Percentiles rank a stretch among this genome's conserved stretches.
Conservation (phyloP, 176 grass and related monocot genomes). For the maize (Zea mays) region DNA sequence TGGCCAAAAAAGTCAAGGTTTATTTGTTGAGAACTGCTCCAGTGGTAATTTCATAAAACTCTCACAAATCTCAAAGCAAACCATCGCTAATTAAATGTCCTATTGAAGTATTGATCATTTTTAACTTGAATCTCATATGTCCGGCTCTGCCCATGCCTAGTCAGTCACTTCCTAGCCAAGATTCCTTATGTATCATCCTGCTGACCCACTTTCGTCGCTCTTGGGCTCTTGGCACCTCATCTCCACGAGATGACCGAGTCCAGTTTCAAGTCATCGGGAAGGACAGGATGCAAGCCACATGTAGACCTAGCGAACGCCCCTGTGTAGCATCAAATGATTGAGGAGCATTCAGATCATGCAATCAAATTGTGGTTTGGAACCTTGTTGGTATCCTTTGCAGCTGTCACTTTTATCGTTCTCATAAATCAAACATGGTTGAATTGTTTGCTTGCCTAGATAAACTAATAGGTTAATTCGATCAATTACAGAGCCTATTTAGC, state of each 20-base stretch:
- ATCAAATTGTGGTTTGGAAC: background rate
- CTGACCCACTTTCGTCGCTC: too few relatives aligned
- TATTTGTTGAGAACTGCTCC: background rate
- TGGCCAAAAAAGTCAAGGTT: constrained; percentile 9
- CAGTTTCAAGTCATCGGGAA: too few relatives aligned
- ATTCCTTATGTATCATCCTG: too few relatives aligned
- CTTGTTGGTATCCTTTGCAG: background rate
- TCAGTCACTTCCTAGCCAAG: too few relatives aligned
- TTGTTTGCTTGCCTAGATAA: background rate
- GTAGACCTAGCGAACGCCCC: background rate
- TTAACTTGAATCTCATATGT: too few relatives aligned
- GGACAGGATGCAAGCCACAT: background rate
- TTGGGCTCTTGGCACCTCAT: too few relatives aligned
- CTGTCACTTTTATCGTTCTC: background rate
- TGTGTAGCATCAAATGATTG: background rate
- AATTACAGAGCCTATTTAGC: background rate
- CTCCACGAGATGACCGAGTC: too few relatives aligned
- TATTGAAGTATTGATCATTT: too few relatives aligned
- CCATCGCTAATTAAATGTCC: too few relatives aligned
- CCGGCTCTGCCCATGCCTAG: too few relatives aligned
- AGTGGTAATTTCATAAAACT: too few relatives aligned
- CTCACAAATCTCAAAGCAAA: too few relatives aligned
- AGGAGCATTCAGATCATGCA: background rate
- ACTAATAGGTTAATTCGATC: background rate
- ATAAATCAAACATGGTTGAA: background rate